These are phyloP conservation scores for Lentithecium fluviatile DNA, from an alignment of 495 filamentous ascomycete genomes.

Conservation along the genomic window DNA sequence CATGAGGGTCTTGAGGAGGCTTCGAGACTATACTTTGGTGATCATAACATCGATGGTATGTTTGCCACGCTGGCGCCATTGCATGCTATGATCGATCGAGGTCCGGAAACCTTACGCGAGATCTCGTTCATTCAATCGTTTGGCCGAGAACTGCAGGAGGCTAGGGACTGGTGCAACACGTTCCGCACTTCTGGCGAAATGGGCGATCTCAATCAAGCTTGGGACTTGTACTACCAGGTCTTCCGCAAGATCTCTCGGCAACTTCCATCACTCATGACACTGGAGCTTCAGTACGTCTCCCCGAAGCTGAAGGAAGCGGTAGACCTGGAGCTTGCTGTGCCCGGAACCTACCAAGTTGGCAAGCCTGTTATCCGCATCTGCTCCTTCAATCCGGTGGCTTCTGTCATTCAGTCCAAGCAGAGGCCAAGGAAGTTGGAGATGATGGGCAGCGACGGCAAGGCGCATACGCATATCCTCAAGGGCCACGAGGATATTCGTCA, in stretches of 20 bases:
- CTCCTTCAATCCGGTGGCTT: slow-evolving; percentile 82
- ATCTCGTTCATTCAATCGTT: slow-evolving; percentile 98
- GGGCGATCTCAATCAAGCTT: slow-evolving; percentile 93
- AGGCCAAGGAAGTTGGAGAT: slow-evolving; percentile 85
- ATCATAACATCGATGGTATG: slow-evolving; percentile 96
- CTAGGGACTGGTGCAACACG: slow-evolving; percentile 90
- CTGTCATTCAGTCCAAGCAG: slow-evolving; percentile 96
- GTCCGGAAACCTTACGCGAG: slow-evolving; percentile 88
- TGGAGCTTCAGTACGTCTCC: slow-evolving; percentile 96
- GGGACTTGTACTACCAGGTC: slow-evolving; percentile 97
- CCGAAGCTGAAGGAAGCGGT: slow-evolving; percentile 80
- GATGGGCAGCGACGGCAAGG: slow-evolving; percentile 79
- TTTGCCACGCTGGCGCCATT: slow-evolving; percentile 85
- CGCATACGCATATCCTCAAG: slow-evolving; percentile 86
- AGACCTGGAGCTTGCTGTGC: slow-evolving; percentile 86
- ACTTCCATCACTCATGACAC: slow-evolving; percentile 79
- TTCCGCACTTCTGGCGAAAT: slow-evolving; percentile 83
- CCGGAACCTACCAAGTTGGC: slow-evolving; percentile 88
- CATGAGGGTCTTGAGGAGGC: slow-evolving; percentile 99
- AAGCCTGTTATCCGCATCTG: slow-evolving; percentile 82
- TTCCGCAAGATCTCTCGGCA: slow-evolving; percentile 96
- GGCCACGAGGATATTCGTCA: slow-evolving; percentile 98
- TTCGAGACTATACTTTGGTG: slow-evolving; percentile 83
- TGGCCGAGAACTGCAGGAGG: slow-evolving; percentile 89
- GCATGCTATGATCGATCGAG: slow-evolving; percentile 85